Base-by-base conservation (phyloP, 805 yeast genomes). In the Grigorovia jiainica region DNA sequence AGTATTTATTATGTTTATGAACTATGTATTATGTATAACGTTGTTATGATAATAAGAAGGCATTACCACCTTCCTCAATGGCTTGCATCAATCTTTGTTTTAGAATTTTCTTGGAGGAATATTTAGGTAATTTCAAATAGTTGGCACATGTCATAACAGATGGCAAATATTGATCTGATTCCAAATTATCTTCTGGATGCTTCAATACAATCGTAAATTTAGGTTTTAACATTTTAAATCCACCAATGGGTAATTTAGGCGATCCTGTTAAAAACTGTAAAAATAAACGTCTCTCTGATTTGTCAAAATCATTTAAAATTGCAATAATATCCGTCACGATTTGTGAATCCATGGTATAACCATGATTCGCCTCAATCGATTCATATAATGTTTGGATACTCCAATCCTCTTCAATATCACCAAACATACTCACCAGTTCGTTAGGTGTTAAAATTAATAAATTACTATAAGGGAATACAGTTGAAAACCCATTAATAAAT, bases 111-210 rank as follows among this genome's bases (percentile, higher is more conserved):
- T 70, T 72, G 29, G 73, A 65, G 3, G 86, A 72, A 57, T 90
- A 92, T 47, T 82, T 75, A 5, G 98, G 97, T 17, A 92, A 65
- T 59, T 90, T 90, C 50, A 90, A 69, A 57, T 90, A 92, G 58
- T 90, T 90, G 3, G 95, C 97, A 67, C 98, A 90, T 0, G 98
- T 90, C 98, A 90, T 90, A 3, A 92, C 98, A 63, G 95, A 86
- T 2, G 98, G 97, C 43, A 92, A 68, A 55, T 82, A 87, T 46
- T 79, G 87, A 60, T 90, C 95, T 5, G 84, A 73, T 10, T 65
- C 61, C 20, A 75, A 57, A 0, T 79, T 82, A 37, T 73, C 78
- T 40, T 90, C 97, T n/a, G 81, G 72, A 44, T 73, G 79, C 56
- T 86, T 87, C 46, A 86, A 65, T 2, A 92, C 97, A 29, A 92